Base-by-base conservation (phyloP, 2,329 filamentous ascomycete genomes). In the Trichoderma guizhouense region DNA sequence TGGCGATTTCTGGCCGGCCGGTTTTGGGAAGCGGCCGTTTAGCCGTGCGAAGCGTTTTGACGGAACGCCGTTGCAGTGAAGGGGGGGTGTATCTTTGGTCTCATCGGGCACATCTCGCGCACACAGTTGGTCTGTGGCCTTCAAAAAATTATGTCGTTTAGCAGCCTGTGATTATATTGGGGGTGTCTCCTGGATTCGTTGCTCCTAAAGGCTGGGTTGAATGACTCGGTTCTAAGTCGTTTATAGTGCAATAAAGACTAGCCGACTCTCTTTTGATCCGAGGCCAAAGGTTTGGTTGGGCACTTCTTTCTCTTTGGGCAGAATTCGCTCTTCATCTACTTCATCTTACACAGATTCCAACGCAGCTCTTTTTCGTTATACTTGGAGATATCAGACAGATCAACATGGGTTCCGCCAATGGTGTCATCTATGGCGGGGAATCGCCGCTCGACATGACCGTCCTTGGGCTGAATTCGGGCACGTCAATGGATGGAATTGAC, bases 401-500 rank as follows among this genome's bases (percentile, higher is more conserved):
- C 14, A 62, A 24, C 26, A 70, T 69, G 72, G 66, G 70, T 34
- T 61, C 69, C 18, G 47, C 68, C 15, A 64, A 15, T 21, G 68
- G 21, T 39, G 47, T 57, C 30, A 36, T 57, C 58, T 63, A 21
- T 57, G 60, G 32, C 24, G 60, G 24, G 47, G 47, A 39, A 7
- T 64, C 68, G 24, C 32, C 78, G 26, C 78, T 89, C 71, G 83
- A 88, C 74, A 75, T 89, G 51, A 86, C 82, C 1, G 86, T 89
- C 28, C 81, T 89, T 21, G 88, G 88, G 1, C 77, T 89, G 58
- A 78, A 84, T 81, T 72, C 81, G 39, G 86, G 86, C 18, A 87
- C 85, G 1, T 84, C 83, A 2, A 86, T 89, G 86, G 76, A 88
- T 76, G 84, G 86, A 30, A 88, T 90, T 58, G 86, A 89, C 77